These are phyloP conservation scores for Cucumis melo DNA, from an alignment of 306 rosid genomes.

Conservation along the genomic window DNA sequence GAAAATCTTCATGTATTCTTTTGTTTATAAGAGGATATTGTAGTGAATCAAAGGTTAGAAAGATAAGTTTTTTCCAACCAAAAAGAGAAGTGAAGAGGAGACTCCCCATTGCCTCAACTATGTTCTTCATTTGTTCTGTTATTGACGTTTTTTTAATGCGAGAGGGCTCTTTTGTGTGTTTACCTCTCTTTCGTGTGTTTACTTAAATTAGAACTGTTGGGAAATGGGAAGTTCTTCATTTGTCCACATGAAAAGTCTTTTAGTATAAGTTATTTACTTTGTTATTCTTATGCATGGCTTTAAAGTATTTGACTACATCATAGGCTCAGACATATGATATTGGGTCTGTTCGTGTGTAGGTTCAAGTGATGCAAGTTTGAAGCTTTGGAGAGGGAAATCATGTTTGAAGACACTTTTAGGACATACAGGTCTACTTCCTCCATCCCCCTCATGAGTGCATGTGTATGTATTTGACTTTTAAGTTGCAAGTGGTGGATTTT, in stretches of 20 bases:
- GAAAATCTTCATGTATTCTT: background rate
- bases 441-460: background rate
- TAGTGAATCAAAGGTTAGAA: background rate
- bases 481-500: background rate
- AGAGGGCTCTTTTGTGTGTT: background rate
- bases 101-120: background rate
- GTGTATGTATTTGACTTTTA: background rate
- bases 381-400: slow-evolving; percentile 78
- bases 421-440: slow-evolving; percentile 52
- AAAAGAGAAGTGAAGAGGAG: background rate
- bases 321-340: slow-evolving; percentile 12
- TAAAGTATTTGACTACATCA: background rate
- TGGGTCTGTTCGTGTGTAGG: slow-evolving; percentile 33
- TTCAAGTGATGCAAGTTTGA: slow-evolving; percentile 76
- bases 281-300: background rate
- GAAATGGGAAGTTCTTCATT: background rate
- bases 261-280: background rate
- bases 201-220: background rate
- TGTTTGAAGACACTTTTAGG: slow-evolving; percentile 65
- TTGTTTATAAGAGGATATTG: background rate
- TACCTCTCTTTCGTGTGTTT: background rate
- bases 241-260: background rate
- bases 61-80: background rate
- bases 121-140: background rate
- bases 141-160: background rate